Base-by-base conservation (phyloP, 1,139 yeast species). In the Hansenula anomala region DNA sequence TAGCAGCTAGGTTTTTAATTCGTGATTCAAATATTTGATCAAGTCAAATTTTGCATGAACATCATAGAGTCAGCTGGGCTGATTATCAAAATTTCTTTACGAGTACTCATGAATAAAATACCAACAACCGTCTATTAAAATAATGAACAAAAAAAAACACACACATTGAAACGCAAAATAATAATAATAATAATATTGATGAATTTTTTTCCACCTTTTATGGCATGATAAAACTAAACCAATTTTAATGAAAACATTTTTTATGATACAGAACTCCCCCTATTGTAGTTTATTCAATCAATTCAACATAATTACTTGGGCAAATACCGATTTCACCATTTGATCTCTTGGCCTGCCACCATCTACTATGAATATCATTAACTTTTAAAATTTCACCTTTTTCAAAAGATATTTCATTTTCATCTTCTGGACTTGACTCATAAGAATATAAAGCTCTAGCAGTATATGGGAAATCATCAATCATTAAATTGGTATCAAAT, bases 331-430 rank as follows among this genome's bases (percentile, higher is more conserved):
- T 86, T 60, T 89, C 95, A 35, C 98, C 98, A 52, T 79, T 83
- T 16, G 83, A 72, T 56, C 90, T 78, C 58, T 86, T 78, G 27
- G 96, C 97, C 64, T 89, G 96, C 97, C 97, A 92, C 98, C 98
- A 92, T 66, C 94, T 83, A 38, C 97, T 97, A 49, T 87, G 88
- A 43, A 88, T 86, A 57, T 92, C 97, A 53, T 88, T 89, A 34
- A 92, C 95, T 54, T 85, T 90, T 59, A 92, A 73, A 22, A 89
- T 69, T 61, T 92, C 98, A 44, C 92, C 97, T 61, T 90, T 89
- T 45, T 74, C 78, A 57, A 92, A 92, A 6, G 96, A 84, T 31
- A 92, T 77, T 64, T 92, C 98, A 58, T 92, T 92, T 45, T 85
- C 87, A 61, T 92, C 98, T 40, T 85, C 95, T 3, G 94, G 95